Percentiles rank a stretch among this genome's conserved stretches.
These are phyloP conservation scores for Arthroderma sp. DNA, from an alignment of 2,329 filamentous ascomycete species.

Conservation along the genomic window DNA sequence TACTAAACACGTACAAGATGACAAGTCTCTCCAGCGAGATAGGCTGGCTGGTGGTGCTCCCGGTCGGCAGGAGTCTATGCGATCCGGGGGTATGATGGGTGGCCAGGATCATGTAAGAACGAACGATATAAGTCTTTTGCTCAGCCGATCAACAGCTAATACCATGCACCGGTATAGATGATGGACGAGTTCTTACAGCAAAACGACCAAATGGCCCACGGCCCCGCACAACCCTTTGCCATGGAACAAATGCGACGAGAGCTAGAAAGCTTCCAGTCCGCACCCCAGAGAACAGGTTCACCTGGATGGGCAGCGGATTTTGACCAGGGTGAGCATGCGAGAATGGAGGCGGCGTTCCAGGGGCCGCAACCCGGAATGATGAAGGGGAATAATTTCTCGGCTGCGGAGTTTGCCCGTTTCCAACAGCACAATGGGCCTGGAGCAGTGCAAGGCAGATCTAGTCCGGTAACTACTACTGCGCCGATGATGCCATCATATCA, in stretches of 20 bases:
- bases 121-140: slow-evolving; percentile 2
- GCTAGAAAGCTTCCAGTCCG: slow-evolving; percentile 40
- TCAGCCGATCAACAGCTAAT: not conserved
- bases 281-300: slow-evolving; percentile 39
- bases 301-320: slow-evolving; percentile 54
- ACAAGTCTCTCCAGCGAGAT: slow-evolving; percentile 88
- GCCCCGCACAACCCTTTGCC: slow-evolving; percentile 44
- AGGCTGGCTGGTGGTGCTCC: slow-evolving; percentile 66
- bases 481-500: slow-evolving; percentile 25
- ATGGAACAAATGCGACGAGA: slow-evolving; percentile 56
- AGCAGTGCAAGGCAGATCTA: slow-evolving; percentile 43
- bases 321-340: slow-evolving; percentile 47
- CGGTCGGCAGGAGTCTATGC: slow-evolving; percentile 61
- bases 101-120: slow-evolving; percentile 56
- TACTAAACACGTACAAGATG: slow-evolving; percentile 91
- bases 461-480: slow-evolving; percentile 41
- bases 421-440: slow-evolving; percentile 56
- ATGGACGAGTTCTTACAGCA: slow-evolving; percentile 89
- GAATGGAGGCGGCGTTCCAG: slow-evolving; percentile 61
- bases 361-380: slow-evolving; percentile 31
- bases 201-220: slow-evolving; percentile 47
- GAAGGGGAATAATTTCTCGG: slow-evolving; percentile 49
- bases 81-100: slow-evolving; percentile 54
- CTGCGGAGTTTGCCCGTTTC: slow-evolving; percentile 80
- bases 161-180: slow-evolving; percentile 44